phyloP scores from a whole-genome alignment of 495 filamentous ascomycete species.

The Penicillium arizonense region DNA sequence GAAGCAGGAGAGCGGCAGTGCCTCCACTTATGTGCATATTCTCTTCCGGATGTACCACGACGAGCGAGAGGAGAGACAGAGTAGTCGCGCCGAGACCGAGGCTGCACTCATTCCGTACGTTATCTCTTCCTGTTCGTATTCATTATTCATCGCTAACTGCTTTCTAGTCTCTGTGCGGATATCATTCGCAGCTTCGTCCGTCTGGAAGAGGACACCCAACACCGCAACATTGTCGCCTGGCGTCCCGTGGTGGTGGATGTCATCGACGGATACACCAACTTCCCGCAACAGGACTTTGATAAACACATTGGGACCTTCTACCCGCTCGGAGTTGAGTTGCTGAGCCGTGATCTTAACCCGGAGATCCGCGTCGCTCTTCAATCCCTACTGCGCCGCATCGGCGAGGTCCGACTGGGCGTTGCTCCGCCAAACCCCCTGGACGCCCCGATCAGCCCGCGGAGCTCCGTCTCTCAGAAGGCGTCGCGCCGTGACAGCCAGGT shows the following conservation, averaged over 20 bases:
- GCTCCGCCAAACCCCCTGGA: conserved; percentile 33
- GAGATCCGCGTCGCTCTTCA: conserved; percentile 79
- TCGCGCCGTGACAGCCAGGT: conserved; percentile 30
- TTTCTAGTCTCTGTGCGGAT: conserved; percentile 73
- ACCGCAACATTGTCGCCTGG: conserved; percentile 95
- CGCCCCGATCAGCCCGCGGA: conserved; percentile 46
- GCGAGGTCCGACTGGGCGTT: conserved; percentile 77
- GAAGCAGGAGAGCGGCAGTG: conserved; percentile 93
- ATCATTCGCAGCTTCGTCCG: conserved; percentile 79
- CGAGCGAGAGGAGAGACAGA: conserved; percentile 74
- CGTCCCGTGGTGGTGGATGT: conserved; percentile 96
- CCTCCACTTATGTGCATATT: conserved; percentile 90
- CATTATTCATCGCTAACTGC: conserved; percentile 10
- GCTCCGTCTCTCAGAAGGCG: conserved; percentile 35
- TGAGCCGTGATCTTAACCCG: conserved; percentile 73
- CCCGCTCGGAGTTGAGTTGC: conserved; percentile 77
- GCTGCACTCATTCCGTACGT: conserved; percentile 82
- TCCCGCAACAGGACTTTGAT: conserved; percentile 78
- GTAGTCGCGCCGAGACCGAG: conserved; percentile 78
- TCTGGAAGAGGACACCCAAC: conserved; percentile 91
- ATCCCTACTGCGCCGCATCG: conserved; percentile 71
- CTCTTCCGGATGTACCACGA: conserved; percentile 97
- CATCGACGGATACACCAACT: conserved; percentile 89
- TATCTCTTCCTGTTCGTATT: not conserved
- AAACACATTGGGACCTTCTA: conserved; percentile 81